Evolutionary conservation across 495 filamentous ascomycete species (phyloP).

Genomic region (Jackrogersella minutella): DNA sequence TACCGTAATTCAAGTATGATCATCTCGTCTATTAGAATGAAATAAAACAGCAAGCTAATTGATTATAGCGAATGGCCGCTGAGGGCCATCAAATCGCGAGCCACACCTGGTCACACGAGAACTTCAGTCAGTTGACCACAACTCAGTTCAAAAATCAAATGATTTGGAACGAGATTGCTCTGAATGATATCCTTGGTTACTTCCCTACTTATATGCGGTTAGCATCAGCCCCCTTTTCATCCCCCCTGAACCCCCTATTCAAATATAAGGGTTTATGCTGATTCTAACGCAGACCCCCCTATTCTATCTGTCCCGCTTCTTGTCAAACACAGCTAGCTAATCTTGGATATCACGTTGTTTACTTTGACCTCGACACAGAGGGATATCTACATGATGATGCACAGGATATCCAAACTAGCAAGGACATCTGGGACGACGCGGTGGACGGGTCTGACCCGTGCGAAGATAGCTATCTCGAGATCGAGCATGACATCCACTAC

Average conservation of each 20-base stretch:
- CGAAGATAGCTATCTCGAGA: slow-evolving; percentile 66
- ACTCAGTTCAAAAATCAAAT: slow-evolving; percentile 71
- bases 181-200: slow-evolving; percentile 79
- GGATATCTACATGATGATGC: slow-evolving; percentile 74
- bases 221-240: background rate
- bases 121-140: slow-evolving; percentile 64
- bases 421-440: slow-evolving; percentile 72
- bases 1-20: slow-evolving; percentile 64
- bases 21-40: background rate
- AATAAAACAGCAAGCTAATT: slow-evolving; percentile 33
- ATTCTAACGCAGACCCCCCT: slow-evolving; percentile 65
- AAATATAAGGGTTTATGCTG: slow-evolving; percentile 6
- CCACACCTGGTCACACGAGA: slow-evolving; percentile 88
- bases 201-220: slow-evolving; percentile 85
- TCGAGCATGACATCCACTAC: slow-evolving; percentile 82
- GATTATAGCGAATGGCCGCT: slow-evolving; percentile 64
- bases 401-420: slow-evolving; percentile 69
- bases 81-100: slow-evolving; percentile 83
- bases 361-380: slow-evolving; percentile 82
- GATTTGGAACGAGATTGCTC: slow-evolving; percentile 78
- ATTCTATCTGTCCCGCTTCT: slow-evolving; percentile 70
- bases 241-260: no score
- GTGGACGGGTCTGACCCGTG: slow-evolving; percentile 57
- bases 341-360: slow-evolving; percentile 77
- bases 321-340: slow-evolving; percentile 68